Percentiles rank a stretch among this genome's conserved stretches.
These are phyloP conservation scores for Byssothecium circinans DNA, from an alignment of 2,329 filamentous ascomycete species.

Conservation along the genomic window DNA sequence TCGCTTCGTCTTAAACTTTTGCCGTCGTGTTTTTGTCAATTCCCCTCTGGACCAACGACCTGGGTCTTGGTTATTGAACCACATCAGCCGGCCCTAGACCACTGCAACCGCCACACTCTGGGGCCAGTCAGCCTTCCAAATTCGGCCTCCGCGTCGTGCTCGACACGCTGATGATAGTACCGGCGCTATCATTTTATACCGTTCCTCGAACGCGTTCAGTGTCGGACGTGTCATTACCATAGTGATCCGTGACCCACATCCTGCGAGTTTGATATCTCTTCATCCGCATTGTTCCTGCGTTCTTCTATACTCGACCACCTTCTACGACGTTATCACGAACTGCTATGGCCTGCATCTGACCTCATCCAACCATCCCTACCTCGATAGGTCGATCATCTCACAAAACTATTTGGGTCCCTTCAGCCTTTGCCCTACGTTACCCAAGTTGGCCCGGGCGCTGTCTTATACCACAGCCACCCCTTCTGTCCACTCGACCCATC, in stretches of 20 bases:
- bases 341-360: conserved; percentile 4
- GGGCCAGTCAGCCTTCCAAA: conserved; percentile 21
- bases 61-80: conserved; percentile 24
- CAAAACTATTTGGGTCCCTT: background rate
- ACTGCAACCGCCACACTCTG: conserved; percentile 35
- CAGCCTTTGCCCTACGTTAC: background rate
- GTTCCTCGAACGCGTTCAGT: conserved; percentile 36
- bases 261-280: conserved; percentile 23
- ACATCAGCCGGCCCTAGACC: conserved; percentile 24
- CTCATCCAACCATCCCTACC: background rate
- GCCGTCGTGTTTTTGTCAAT: conserved; percentile 8
- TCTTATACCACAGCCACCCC: conserved; percentile 6
- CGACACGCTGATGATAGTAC: conserved; percentile 19
- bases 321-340: background rate
- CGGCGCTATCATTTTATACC: conserved; percentile 30
- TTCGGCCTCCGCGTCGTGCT: conserved; percentile 25
- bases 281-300: conserved; percentile 19
- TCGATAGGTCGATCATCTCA: background rate
- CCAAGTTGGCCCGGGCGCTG: conserved; percentile 5
- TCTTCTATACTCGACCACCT: conserved; percentile 1
- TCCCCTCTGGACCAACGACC: conserved; percentile 13
- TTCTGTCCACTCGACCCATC: conserved; percentile 6
- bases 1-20: conserved; percentile 24
- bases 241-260: conserved; percentile 32
- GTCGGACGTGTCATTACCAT: conserved; percentile 23